A percentile compares a stretch with the other conserved stretches of the same genome.
Conservation (phyloP, 2,329 filamentous ascomycete genomes). For the Fusarium sp. region DNA sequence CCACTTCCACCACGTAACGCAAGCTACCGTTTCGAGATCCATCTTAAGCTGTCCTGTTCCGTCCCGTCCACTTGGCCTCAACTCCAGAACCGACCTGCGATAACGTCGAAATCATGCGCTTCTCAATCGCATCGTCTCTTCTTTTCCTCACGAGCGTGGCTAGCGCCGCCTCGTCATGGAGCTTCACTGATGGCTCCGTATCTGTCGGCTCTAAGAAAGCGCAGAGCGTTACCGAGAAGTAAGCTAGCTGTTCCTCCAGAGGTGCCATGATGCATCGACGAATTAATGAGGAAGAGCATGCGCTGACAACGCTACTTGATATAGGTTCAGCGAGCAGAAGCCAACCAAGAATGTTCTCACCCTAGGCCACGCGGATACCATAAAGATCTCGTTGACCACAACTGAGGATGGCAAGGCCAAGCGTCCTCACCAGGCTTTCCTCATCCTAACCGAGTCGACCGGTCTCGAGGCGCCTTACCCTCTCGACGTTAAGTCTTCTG, state of each 20-base stretch:
- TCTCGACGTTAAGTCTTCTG: slow-evolving; percentile 86
- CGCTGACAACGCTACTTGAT: slow-evolving; percentile 40
- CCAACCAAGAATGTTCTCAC: slow-evolving; percentile 75
- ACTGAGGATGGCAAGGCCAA: slow-evolving; percentile 84
- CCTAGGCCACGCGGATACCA: slow-evolving; percentile 77
- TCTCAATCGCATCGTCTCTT: slow-evolving; percentile 57
- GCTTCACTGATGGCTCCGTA: slow-evolving; percentile 80
- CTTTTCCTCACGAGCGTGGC: slow-evolving; percentile 66
- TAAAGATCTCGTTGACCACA: slow-evolving; percentile 87
- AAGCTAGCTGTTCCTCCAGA: slow-evolving; percentile 52
- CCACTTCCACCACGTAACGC: slow-evolving; percentile 53
- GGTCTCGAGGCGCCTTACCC: slow-evolving; percentile 91
- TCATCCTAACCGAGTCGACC: slow-evolving; percentile 83
- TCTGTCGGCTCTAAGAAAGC: slow-evolving; percentile 77
- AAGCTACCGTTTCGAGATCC: slow-evolving; percentile 34
- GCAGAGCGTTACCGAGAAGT: slow-evolving; percentile 77
- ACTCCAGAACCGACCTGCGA: slow-evolving; percentile 40
- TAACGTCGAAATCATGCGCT: slow-evolving; percentile 54
- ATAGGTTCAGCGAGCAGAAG: slow-evolving; percentile 72
- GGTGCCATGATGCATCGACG: slow-evolving; percentile 37
- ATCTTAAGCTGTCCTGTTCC: slow-evolving; percentile 52
- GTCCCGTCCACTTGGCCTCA: slow-evolving; percentile 47
- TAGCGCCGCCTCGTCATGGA: slow-evolving; percentile 75
- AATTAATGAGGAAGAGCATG: slow-evolving; percentile 16
- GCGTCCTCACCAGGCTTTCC: slow-evolving; percentile 94